Percentiles rank a stretch among this genome's conserved stretches.
These are phyloP conservation scores for Cryphonectria nitschkei DNA, from an alignment of 2,329 filamentous ascomycete species.

Conservation along the genomic window DNA sequence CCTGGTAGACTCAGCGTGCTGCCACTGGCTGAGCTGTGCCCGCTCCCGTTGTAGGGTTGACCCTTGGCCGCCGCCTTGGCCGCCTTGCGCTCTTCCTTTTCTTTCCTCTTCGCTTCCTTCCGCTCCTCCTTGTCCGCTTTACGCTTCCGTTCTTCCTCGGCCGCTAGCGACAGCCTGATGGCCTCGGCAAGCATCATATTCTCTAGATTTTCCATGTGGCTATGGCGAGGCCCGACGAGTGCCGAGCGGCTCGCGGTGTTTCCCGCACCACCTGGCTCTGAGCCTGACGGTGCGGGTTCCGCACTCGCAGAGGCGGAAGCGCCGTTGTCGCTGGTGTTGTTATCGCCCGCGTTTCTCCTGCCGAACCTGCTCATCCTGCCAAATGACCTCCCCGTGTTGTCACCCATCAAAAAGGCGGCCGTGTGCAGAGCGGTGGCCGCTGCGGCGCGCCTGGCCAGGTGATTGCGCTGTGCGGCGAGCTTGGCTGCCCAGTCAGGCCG, in stretches of 20 bases:
- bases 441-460: conserved; percentile 83
- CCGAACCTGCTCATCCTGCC: conserved; percentile 58
- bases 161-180: conserved; percentile 85
- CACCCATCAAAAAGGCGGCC: conserved; percentile 87
- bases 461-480: conserved; percentile 79
- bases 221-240: conserved; percentile 35
- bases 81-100: conserved; percentile 82
- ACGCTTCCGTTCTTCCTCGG: conserved; percentile 88
- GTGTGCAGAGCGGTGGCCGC: conserved; percentile 94
- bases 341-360: conserved; percentile 54
- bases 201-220: conserved; percentile 83
- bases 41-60: conserved; percentile 43
- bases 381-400: conserved; percentile 57
- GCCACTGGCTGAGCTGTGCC: conserved; percentile 57
- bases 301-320: conserved; percentile 36
- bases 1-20: conserved; percentile 68
- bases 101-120: conserved; percentile 83
- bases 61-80: conserved; percentile 63
- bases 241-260: conserved; percentile 37
- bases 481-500: conserved; percentile 95
- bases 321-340: conserved; percentile 34
- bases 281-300: conserved; percentile 32
- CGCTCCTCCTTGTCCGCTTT: conserved; percentile 79
- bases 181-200: conserved; percentile 99
- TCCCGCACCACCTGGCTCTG: conserved; percentile 42